Base-by-base conservation (phyloP, 2,329 filamentous ascomycete species). In the Fusarium graminum region DNA sequence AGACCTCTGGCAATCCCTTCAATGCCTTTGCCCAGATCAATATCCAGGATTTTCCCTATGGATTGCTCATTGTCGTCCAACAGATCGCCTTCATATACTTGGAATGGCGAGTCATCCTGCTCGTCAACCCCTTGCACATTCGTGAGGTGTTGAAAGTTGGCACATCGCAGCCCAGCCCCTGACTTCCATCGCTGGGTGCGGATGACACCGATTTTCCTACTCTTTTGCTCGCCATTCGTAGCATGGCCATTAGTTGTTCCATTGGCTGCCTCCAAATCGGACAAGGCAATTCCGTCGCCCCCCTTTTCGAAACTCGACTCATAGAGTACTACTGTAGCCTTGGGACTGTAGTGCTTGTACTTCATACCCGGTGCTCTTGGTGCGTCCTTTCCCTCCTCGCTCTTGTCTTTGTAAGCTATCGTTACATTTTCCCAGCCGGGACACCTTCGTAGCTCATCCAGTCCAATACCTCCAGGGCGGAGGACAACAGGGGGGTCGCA, bases 341-440 rank as follows among this genome's bases (percentile, higher is more conserved):
- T 92, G 1, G 95, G 95, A 41, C 94, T 97, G 74, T 99, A 99
- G 76, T 99, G 95, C 75, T 95, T 92, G 77, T 99, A 99, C 79
- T 99, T 99, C 95, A 99, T 99, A 1, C 95, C 95, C 0, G 95
- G 95, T 1, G 95, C 95, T 56, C 92, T 85, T 0, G 95, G 95
- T 11, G 85, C 84, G 1, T 76, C 81, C 49, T 86, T 87, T 7
- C 86, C 90, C 19, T 86, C 83, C 71, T 92, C 87, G 16, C 88
- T 87, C 57, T 85, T 85, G 72, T 97, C 93, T 74, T 90, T 88
- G 77, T 97, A 98, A 12, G 87, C 94, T 59, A 90, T 88, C 63
- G 85, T 83, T 1, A 93, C 92, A 38, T 86, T 80, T 75, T 93
- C 90, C 94, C 95, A 99, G 1, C 94, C 94, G 0, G 85, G 81